These are phyloP conservation scores for Eutypa lata DNA, from an alignment of 2,329 filamentous ascomycete species.

Conservation along the genomic window DNA sequence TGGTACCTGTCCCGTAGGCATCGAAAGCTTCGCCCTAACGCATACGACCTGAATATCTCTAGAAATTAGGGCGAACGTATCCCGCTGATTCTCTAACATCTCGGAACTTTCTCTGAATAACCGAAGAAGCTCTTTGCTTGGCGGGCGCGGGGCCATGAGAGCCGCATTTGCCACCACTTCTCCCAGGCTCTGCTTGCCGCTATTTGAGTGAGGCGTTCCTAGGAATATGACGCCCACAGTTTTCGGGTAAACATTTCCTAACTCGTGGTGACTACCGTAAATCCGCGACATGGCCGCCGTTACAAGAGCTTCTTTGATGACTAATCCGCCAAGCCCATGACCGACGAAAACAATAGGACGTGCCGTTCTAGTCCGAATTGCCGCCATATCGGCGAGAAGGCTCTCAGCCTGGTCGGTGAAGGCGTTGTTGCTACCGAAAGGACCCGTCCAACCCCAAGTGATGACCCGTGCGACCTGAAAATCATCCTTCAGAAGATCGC, in stretches of 20 bases:
- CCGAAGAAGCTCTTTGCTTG: conserved; percentile 19
- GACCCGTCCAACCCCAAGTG: conserved; percentile 25
- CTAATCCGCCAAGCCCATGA: conserved; percentile 27
- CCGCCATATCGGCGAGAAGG: conserved; percentile 24
- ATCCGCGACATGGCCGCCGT: conserved; percentile 28
- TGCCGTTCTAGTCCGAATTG: conserved; percentile 19
- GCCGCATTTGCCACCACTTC: conserved; percentile 25
- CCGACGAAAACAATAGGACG: conserved; percentile 28
- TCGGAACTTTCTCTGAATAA: conserved; percentile 20
- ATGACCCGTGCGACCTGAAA: conserved; percentile 23
- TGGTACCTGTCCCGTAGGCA: conserved; percentile 19
- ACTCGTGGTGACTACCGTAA: conserved; percentile 27
- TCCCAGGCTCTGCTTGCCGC: conserved; percentile 24
- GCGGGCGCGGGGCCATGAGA: conserved; percentile 21
- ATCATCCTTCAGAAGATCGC: conserved; percentile 26
- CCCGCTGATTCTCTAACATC: conserved; percentile 25
- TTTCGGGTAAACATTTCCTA: conserved; percentile 28
- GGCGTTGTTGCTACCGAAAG: conserved; percentile 16
- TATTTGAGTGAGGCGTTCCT: conserved; percentile 25
- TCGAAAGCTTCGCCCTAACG: conserved; percentile 18
- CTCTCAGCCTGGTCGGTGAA: conserved; percentile 25
- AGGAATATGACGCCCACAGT: conserved; percentile 28
- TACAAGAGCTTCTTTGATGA: conserved; percentile 28
- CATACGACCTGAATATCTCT: conserved; percentile 30
- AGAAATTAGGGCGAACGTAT: conserved; percentile 25